phyloP scores from a whole-genome alignment of 257 asterid genomes.

The Lycium barbarum region DNA sequence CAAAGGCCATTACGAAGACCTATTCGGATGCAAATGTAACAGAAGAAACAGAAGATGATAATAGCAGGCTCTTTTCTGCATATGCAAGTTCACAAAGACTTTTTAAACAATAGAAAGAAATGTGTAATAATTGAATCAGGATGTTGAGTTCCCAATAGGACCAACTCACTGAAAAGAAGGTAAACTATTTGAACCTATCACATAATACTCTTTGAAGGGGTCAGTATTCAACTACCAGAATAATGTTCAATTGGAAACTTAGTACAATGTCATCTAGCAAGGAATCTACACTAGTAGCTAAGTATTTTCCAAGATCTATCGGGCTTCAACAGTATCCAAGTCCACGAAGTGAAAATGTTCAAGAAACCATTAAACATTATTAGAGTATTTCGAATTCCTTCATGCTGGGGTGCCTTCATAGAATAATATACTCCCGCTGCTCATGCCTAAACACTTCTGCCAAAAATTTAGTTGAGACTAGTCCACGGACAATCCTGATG shows the following conservation, averaged over 20 bases:
- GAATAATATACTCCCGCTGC: not conserved
- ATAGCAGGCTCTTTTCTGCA: not conserved
- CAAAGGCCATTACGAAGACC: constrained; percentile 10
- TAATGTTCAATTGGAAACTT: not conserved
- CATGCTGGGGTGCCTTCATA: not conserved
- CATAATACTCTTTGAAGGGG: not conserved
- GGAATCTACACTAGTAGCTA: not conserved
- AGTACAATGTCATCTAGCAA: not conserved
- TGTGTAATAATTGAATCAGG: not conserved
- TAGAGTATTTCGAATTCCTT: not conserved
- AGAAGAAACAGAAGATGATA: not conserved
- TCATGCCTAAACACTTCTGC: not conserved
- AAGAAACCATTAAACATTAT: not conserved
- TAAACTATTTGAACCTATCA: not conserved
- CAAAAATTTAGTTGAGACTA: not conserved
- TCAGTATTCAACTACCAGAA: not conserved
- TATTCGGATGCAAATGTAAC: not conserved
- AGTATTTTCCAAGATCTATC: not conserved
- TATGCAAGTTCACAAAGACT: not conserved
- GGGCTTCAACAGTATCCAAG: not conserved
- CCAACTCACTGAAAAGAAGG: not conserved
- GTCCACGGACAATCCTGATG: not conserved
- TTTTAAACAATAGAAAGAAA: not conserved
- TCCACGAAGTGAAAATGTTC: not conserved
- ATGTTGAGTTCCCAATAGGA: not conserved